These are phyloP conservation scores for Pisolithus microcarpus DNA, from an alignment of 768 basidiomycete genomes.

Conservation along the genomic window DNA sequence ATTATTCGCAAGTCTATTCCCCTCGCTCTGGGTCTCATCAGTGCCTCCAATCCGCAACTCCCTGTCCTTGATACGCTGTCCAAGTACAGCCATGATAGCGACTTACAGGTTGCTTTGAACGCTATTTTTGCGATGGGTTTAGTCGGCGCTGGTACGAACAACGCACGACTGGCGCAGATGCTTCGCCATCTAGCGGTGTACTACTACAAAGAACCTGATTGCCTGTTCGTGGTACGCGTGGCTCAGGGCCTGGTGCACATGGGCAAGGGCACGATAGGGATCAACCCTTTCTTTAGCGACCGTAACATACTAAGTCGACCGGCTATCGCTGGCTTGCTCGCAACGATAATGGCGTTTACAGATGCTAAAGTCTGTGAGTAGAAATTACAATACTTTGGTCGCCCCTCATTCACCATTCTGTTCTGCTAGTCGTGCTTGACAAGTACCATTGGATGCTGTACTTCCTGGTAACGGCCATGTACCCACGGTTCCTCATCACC, in stretches of 20 bases:
- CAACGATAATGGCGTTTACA: constrained; percentile 86
- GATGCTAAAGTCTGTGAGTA: constrained; percentile 88
- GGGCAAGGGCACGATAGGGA: constrained; percentile 97
- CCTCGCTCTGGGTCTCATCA: constrained; percentile 90
- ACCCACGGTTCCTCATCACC: constrained; percentile 96
- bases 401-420: not conserved
- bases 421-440: constrained; percentile 71
- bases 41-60: constrained; percentile 92
- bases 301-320: constrained; percentile 83
- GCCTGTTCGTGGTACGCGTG: constrained; percentile 91
- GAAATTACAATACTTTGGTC: not conserved
- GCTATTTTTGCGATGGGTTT: constrained; percentile 99
- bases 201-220: constrained; percentile 96
- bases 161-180: constrained; percentile 96
- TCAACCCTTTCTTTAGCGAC: constrained; percentile 96
- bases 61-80: constrained; percentile 94
- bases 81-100: constrained; percentile 98
- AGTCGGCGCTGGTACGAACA: constrained; percentile 97
- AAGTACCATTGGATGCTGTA: constrained; percentile 99
- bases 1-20: constrained; percentile 88
- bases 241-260: constrained; percentile 97
- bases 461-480: constrained; percentile 94
- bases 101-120: constrained; percentile 92
- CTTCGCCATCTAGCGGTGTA: constrained; percentile 94
- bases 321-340: constrained; percentile 83